phyloP scores from a whole-genome alignment of 2,329 filamentous ascomycete genomes.

The Fusarium burgessii region DNA sequence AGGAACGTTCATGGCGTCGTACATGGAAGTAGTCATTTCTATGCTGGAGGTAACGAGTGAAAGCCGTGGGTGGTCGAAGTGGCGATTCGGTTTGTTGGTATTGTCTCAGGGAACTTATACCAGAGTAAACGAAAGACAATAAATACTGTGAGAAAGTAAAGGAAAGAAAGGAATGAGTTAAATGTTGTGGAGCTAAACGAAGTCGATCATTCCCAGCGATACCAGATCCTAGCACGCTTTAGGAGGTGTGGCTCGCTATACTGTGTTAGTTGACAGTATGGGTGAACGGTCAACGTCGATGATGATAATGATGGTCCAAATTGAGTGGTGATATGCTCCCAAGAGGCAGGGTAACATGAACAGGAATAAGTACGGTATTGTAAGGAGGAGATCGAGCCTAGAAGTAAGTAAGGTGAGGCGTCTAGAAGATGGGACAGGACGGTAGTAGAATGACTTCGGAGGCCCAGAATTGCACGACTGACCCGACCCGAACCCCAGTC shows the following conservation, averaged over 20 bases:
- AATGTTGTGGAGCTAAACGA: slow-evolving; percentile 6
- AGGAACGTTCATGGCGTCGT: slow-evolving; percentile 57
- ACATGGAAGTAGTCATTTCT: slow-evolving; percentile 56
- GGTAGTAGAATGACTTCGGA: slow-evolving; percentile 42
- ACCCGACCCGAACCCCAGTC: slow-evolving; percentile 47
- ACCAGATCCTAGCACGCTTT: slow-evolving; percentile 23
- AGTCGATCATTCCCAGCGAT: slow-evolving; percentile 16
- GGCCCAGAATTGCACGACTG: slow-evolving; percentile 47
- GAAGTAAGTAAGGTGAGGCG: slow-evolving; percentile 45
- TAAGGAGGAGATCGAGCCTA: slow-evolving; percentile 44
- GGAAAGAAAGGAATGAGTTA: slow-evolving; percentile 2
- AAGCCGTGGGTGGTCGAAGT: background rate
- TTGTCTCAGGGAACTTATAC: background rate
- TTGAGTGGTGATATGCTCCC: slow-evolving; percentile 23
- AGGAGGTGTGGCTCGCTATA: slow-evolving; percentile 20
- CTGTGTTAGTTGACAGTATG: slow-evolving; percentile 9
- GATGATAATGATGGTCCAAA: slow-evolving; percentile 18
- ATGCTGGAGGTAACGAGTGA: slow-evolving; percentile 9
- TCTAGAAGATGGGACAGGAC: slow-evolving; percentile 39
- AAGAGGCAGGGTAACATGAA: slow-evolving; percentile 31
- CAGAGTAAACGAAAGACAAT: background rate
- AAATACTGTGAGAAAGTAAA: background rate
- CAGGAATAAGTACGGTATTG: slow-evolving; percentile 36
- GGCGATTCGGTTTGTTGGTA: background rate
- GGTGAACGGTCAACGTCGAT: slow-evolving; percentile 22